These are phyloP conservation scores for Fraxinus xanthoxyloides DNA, from an alignment of 305 asterid genomes.

Conservation along the genomic window DNA sequence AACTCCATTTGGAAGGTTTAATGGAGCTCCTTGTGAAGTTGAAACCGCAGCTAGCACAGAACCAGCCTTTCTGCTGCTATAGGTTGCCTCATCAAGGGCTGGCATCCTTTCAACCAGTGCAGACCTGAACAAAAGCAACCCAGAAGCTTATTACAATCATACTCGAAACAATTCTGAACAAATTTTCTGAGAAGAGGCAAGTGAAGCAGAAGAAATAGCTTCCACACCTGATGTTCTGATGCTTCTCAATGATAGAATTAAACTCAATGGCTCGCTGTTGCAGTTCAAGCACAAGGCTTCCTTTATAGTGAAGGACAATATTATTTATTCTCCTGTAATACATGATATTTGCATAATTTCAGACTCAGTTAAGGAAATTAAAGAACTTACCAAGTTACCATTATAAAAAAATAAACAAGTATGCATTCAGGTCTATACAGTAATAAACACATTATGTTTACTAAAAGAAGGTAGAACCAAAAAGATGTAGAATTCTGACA, in stretches of 20 bases:
- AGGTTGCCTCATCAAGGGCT: conserved; percentile 85
- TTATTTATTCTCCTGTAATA: conserved; percentile 74
- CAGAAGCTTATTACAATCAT: conserved; percentile 21
- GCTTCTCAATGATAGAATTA: conserved; percentile 70
- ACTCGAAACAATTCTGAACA: background rate
- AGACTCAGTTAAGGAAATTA: conserved; percentile 9
- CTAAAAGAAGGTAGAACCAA: conserved; percentile 12
- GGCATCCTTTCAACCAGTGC: conserved; percentile 94
- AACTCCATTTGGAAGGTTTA: conserved; percentile 83
- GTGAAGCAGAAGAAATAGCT: background rate
- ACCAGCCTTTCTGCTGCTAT: conserved; percentile 78
- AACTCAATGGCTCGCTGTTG: conserved; percentile 98
- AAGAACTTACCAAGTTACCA: background rate
- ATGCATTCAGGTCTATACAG: background rate
- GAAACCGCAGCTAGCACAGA: conserved; percentile 69
- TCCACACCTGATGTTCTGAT: conserved; percentile 74
- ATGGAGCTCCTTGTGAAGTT: conserved; percentile 48
- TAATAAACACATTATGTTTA: background rate
- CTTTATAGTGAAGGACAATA: conserved; percentile 9
- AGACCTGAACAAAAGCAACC: conserved; percentile 53
- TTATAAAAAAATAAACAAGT: background rate
- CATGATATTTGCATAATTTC: conserved; percentile 21
- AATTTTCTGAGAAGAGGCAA: background rate
- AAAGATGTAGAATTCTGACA: conserved; percentile 6
- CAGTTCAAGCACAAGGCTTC: conserved; percentile 83